Conservation (phyloP, 805 yeast genomes). For the Dipodascus geniculatus region DNA sequence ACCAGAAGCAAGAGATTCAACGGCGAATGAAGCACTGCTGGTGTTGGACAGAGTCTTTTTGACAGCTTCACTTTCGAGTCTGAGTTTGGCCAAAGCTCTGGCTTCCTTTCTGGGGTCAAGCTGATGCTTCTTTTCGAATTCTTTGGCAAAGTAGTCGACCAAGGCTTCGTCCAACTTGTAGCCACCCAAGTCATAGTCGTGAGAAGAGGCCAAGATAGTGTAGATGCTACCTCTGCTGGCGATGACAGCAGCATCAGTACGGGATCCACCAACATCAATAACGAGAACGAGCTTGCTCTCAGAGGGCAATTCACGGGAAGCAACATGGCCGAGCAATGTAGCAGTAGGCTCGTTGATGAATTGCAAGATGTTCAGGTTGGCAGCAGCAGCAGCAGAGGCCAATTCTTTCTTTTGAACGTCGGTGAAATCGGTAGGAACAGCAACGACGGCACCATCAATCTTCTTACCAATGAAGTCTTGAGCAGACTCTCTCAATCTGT, state of each 20-base stretch:
- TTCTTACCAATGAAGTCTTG: conserved; percentile 79
- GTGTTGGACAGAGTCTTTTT: conserved; percentile 90
- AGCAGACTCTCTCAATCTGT: conserved; percentile 75
- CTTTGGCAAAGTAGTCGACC: conserved; percentile 78
- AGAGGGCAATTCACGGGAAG: conserved; percentile 30
- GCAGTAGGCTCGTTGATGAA: conserved; percentile 87
- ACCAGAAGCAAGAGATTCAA: conserved; percentile 91
- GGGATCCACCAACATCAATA: conserved; percentile 92
- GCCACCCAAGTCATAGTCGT: conserved; percentile 80
- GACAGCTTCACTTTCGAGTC: conserved; percentile 68
- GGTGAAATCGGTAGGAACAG: conserved; percentile 83
- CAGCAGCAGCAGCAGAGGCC: conserved; percentile 46
- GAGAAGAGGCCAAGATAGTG: conserved; percentile 78
- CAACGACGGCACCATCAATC: conserved; percentile 72
- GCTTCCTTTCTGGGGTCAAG: conserved; percentile 69
- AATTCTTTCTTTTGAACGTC: conserved; percentile 60
- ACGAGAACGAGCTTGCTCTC: conserved; percentile 77
- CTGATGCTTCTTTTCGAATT: conserved; percentile 80
- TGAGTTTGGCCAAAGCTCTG: conserved; percentile 81
- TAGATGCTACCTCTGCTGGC: conserved; percentile 89
- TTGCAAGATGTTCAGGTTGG: conserved; percentile 75
- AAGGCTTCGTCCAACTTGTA: conserved; percentile 70
- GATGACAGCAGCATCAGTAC: conserved; percentile 91
- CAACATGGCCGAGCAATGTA: conserved; percentile 73
- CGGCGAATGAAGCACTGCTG: conserved; percentile 77